Conservation (phyloP, 768 basidiomycete species). For the Cubamyces sp. region DNA sequence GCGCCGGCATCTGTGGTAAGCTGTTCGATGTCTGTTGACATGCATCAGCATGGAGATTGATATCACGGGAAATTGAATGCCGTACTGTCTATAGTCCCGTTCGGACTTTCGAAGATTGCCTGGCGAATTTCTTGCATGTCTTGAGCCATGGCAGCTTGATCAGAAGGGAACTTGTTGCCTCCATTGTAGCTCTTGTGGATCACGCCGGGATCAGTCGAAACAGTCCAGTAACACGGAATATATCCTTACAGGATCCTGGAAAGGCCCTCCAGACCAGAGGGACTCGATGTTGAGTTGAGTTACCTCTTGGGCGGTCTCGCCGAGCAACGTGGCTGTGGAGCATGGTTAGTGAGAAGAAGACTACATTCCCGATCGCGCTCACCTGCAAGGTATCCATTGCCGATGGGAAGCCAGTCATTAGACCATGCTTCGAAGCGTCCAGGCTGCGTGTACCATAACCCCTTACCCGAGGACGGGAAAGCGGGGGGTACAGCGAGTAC, state of each 20-base stretch:
- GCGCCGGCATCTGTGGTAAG: conserved; percentile 58
- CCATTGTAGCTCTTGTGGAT: conserved; percentile 63
- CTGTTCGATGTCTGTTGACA: conserved; percentile 51
- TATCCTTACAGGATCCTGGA: conserved; percentile 57
- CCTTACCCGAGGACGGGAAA: conserved; percentile 78
- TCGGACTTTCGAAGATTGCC: conserved; percentile 59
- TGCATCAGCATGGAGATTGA: not conserved
- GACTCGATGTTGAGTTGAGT: conserved; percentile 77
- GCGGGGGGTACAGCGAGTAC: conserved; percentile 39
- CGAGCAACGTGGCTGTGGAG: conserved; percentile 62
- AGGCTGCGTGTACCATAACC: conserved; percentile 66
- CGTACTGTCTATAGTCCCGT: conserved; percentile 62
- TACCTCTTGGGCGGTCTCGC: conserved; percentile 60
- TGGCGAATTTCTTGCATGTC: conserved; percentile 58
- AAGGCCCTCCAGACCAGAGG: conserved; percentile 77
- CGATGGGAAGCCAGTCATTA: conserved; percentile 66
- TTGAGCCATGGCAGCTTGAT: conserved; percentile 47
- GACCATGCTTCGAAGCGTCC: conserved; percentile 53
- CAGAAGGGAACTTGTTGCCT: conserved; percentile 59
- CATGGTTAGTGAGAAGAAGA: not conserved
- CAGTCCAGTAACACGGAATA: not conserved
- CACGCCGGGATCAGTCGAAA: not conserved
- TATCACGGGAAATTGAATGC: not conserved
- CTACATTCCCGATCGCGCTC: conserved; percentile 13
- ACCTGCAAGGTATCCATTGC: conserved; percentile 76